phyloP scores from a whole-genome alignment of 2,329 filamentous ascomycete species.

The Clarireedia hainanense region DNA sequence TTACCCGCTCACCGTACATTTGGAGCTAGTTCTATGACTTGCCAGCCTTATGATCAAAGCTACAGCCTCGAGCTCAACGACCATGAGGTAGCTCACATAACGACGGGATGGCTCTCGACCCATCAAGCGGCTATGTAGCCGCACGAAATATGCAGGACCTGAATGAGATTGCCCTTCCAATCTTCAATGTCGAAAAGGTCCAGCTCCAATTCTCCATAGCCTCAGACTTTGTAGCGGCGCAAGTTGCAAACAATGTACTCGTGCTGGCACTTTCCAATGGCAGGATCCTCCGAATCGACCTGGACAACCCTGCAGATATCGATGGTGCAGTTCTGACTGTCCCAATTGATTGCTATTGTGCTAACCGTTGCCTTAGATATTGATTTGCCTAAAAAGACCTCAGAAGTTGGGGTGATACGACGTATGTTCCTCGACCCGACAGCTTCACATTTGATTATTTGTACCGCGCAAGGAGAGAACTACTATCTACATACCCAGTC shows the following conservation, averaged over 20 bases:
- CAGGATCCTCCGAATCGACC: slow-evolving; percentile 85
- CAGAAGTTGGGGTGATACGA: slow-evolving; percentile 85
- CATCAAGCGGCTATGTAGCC: slow-evolving; percentile 64
- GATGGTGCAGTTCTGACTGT: slow-evolving; percentile 50
- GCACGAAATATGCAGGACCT: slow-evolving; percentile 52
- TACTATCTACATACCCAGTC: slow-evolving; percentile 97
- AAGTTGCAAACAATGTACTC: slow-evolving; percentile 95
- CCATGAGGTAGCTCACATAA: slow-evolving; percentile 25
- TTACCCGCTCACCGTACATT: not conserved
- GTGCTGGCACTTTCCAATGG: slow-evolving; percentile 87
- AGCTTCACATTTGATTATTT: slow-evolving; percentile 86
- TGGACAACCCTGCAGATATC: slow-evolving; percentile 90
- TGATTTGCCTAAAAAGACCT: slow-evolving; percentile 87
- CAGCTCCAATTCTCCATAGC: slow-evolving; percentile 91
- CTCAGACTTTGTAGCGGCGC: slow-evolving; percentile 90
- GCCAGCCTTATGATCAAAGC: slow-evolving; percentile 18
- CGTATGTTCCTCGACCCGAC: slow-evolving; percentile 97
- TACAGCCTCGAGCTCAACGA: slow-evolving; percentile 23
- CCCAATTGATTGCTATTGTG: not conserved
- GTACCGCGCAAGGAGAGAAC: slow-evolving; percentile 87
- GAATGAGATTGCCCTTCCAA: slow-evolving; percentile 61
- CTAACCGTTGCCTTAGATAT: slow-evolving; percentile 57
- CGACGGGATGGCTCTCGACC: slow-evolving; percentile 58
- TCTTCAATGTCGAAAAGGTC: slow-evolving; percentile 90
- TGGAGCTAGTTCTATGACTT: slow-evolving; percentile 9